Percentiles rank a stretch among this genome's conserved stretches.
These are phyloP conservation scores for Gossypium davidsonii DNA, from an alignment of 441 rosid species.

Conservation along the genomic window DNA sequence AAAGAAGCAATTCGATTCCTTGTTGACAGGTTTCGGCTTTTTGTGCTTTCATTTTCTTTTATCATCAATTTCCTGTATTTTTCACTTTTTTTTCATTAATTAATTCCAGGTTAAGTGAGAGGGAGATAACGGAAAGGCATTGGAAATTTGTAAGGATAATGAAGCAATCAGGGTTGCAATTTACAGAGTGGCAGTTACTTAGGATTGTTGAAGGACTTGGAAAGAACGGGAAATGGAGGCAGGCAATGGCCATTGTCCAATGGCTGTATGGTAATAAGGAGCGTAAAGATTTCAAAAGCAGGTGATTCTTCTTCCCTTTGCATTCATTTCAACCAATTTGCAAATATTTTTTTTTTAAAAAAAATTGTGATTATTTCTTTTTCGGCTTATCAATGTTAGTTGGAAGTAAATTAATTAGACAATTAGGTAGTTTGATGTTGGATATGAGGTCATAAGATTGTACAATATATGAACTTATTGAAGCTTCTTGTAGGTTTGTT, in stretches of 20 bases:
- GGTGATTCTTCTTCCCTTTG: constrained; percentile 28
- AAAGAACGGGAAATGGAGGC: constrained; percentile 55
- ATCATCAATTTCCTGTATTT: background rate
- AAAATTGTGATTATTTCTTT: background rate
- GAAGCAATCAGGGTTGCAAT: constrained; percentile 77
- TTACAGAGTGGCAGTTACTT: constrained; percentile 75
- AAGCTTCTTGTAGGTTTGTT: constrained; percentile 62
- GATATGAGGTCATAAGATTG: background rate
- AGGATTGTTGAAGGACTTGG: constrained; percentile 67
- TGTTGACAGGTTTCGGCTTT: constrained; percentile 46
- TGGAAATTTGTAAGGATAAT: constrained; percentile 89
- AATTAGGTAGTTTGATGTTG: background rate
- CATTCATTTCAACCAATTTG: background rate
- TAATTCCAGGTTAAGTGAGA: constrained; percentile 52
- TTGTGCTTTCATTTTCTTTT: background rate
- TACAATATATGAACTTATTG: background rate
- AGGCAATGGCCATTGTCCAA: constrained; percentile 63
- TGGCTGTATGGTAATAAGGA: constrained; percentile 71
- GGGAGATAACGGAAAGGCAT: constrained; percentile 55
- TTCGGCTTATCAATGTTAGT: background rate
- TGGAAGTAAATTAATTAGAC: background rate
- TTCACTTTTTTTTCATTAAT: background rate
- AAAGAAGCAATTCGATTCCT: constrained; percentile 59
- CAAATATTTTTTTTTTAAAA: background rate
- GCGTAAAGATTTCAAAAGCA: constrained; percentile 55